Evolutionary conservation across 2,329 filamentous ascomycete genomes (phyloP), one percentile per base, ranked within the genome.

Genomic region (Pseudogymnoascus sp.): DNA sequence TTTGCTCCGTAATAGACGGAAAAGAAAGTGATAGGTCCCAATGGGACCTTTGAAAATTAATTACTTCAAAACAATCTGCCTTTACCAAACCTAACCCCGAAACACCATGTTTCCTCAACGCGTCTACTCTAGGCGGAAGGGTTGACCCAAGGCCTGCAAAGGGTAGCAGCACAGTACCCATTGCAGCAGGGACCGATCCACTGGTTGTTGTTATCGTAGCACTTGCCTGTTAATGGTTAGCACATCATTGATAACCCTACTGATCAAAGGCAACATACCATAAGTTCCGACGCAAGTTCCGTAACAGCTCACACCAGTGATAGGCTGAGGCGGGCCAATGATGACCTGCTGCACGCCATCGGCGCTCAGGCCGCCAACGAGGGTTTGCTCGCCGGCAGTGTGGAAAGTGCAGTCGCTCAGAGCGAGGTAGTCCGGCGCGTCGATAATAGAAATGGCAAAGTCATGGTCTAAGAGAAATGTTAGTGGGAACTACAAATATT

Each of bases 391-490:
- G 18, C 65, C 68, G 6, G 68, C 62, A 0, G 76, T 77, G 61
- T 73, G 67, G 69, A 81, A 80, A n/a, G 68, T 72, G 70, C 79
- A 81, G 59, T 74, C 67, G 14, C 59, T 58, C 62, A 71, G 67
- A 61, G 76, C 76, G 65, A 76, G 72, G 70, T 77, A 80, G 70
- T 76, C 74, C 37, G 73, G 71, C 0, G 74, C 72, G 61, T 77
- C 72, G 62, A 80, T 75, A 64, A 73, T 71, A 65, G 69, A 72
- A 59, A 79, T 65, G 7, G 70, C 65, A 16, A 79, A 66, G 50
- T 68, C 66, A 58, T 73, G 76, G 64, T 78, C 76, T 79, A 54
- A 28, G 5, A 8, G 2, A 6, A 32, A 12, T 41, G 16, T 16
- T 30, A 22, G 30, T 30, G 20, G 14, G 32, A 18, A 9, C 47